These are phyloP conservation scores for Aspergillus terreus DNA, from an alignment of 2,329 filamentous ascomycete genomes.

Conservation along the genomic window DNA sequence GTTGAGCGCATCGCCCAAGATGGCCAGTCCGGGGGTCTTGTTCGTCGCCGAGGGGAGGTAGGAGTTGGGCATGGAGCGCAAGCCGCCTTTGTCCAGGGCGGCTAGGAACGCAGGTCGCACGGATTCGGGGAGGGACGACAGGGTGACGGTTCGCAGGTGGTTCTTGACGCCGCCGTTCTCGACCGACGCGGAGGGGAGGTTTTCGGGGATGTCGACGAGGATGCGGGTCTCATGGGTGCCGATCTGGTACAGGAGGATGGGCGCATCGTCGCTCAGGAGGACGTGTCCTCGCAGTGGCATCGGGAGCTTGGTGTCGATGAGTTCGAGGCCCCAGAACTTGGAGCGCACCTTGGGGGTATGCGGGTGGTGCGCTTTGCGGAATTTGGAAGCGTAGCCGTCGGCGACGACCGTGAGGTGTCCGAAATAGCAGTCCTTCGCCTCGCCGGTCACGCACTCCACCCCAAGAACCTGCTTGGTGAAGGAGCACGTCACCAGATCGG, in stretches of 20 bases:
- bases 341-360: constrained; percentile 68
- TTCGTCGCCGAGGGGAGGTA: constrained; percentile 81
- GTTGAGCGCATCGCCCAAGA: constrained; percentile 94
- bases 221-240: constrained; percentile 89
- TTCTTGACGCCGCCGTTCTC: constrained; percentile 77
- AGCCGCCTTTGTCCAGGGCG: constrained; percentile 72
- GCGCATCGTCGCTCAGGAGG: constrained; percentile 71
- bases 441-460: constrained; percentile 67
- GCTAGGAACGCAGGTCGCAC: constrained; percentile 70
- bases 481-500: constrained; percentile 67
- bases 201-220: constrained; percentile 80
- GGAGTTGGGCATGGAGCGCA: constrained; percentile 93
- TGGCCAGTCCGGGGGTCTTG: constrained; percentile 66
- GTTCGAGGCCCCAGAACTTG: constrained; percentile 90
- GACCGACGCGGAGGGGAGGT: constrained; percentile 67
- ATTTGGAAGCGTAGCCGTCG: constrained; percentile 89
- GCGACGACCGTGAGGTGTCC: constrained; percentile 82
- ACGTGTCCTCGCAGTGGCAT: constrained; percentile 78
- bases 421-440: constrained; percentile 75
- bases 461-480: constrained; percentile 72
- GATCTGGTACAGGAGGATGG: constrained; percentile 93
- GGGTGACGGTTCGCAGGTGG: constrained; percentile 74
- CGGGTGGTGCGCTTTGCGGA: constrained; percentile 73
- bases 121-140: constrained; percentile 69
- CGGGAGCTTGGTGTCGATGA: constrained; percentile 81